Conservation (phyloP, 2,329 filamentous ascomycete species). For the Bertia moriformis region DNA sequence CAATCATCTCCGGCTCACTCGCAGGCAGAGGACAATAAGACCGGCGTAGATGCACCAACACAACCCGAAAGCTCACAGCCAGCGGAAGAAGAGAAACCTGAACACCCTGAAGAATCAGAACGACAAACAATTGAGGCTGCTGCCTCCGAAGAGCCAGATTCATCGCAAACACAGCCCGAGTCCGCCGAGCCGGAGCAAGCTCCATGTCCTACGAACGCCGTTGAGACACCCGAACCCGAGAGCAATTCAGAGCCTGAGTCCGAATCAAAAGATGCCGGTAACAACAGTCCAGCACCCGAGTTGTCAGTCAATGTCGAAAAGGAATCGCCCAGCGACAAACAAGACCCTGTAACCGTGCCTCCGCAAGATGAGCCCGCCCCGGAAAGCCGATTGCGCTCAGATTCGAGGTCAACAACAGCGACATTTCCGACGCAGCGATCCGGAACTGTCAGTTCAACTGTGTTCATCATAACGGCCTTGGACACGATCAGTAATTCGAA, state of each 20-base stretch:
- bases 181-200: not conserved
- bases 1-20: constrained; percentile 8
- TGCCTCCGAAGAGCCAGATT: not conserved
- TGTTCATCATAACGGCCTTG: constrained; percentile 86
- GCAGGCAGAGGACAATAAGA: not conserved
- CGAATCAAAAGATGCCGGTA: constrained; percentile 8
- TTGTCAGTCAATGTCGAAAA: not conserved
- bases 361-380: not conserved
- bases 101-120: not conserved
- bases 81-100: not conserved
- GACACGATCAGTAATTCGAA: constrained; percentile 85
- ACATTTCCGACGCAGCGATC: constrained; percentile 31
- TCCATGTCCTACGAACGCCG: not conserved
- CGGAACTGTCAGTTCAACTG: constrained; percentile 72
- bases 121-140: not conserved
- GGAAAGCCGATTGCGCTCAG: constrained; percentile 30
- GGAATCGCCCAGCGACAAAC: not conserved
- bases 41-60: not conserved
- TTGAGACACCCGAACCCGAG: constrained; percentile 1
- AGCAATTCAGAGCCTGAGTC: constrained; percentile 2
- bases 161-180: not conserved
- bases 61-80: not conserved
- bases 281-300: constrained; percentile 5
- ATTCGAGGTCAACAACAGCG: constrained; percentile 43
- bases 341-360: not conserved